Conservation (phyloP, 2,329 filamentous ascomycete genomes). For the Rutstroemia sp. region DNA sequence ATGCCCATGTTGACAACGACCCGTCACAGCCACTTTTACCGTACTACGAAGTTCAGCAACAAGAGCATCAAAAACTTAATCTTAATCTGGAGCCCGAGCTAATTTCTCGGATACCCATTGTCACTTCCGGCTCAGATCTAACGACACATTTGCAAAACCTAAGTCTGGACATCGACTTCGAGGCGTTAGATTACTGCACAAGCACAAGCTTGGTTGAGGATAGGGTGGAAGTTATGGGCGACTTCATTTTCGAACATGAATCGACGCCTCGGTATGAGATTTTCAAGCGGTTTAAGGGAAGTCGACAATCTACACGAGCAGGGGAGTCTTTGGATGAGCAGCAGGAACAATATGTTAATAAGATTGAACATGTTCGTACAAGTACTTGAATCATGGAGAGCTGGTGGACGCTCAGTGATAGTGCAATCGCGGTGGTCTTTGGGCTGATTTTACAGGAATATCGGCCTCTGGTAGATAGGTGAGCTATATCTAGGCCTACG, state of each 20-base stretch:
- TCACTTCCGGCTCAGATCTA: background rate
- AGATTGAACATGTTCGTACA: too few relatives aligned
- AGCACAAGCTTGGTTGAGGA: background rate
- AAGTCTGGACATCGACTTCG: background rate
- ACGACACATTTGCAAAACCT: background rate
- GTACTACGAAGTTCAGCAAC: conserved; percentile 38
- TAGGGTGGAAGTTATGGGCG: background rate
- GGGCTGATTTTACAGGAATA: too few relatives aligned
- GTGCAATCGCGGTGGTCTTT: too few relatives aligned
- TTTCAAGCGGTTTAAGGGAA: background rate
- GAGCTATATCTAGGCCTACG: too few relatives aligned
- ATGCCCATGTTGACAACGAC: conserved; percentile 42
- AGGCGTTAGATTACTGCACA: background rate
- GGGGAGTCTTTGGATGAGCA: too few relatives aligned
- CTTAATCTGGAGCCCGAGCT: background rate
- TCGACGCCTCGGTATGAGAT: background rate
- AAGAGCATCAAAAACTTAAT: conserved; percentile 27
- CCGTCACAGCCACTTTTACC: conserved; percentile 38
- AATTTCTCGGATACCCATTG: background rate
- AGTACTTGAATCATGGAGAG: too few relatives aligned
- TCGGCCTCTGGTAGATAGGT: too few relatives aligned
- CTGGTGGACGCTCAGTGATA: too few relatives aligned
- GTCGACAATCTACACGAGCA: too few relatives aligned
- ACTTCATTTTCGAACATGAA: background rate
- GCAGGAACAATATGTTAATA: too few relatives aligned